Conservation (phyloP, 306 rosid species). For the Sechiopsis laciniata region DNA sequence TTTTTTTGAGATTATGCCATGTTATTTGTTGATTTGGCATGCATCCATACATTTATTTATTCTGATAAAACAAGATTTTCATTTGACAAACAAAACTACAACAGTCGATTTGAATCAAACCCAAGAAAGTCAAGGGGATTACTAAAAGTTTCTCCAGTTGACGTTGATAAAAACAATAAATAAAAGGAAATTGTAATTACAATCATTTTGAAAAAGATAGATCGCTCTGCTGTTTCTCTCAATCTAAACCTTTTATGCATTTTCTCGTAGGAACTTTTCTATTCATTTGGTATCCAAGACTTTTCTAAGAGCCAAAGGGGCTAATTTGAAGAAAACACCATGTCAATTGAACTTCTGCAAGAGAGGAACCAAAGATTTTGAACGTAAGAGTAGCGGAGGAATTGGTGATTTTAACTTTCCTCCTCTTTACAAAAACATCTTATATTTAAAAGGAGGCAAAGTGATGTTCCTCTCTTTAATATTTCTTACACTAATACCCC, state of each 20-base stretch:
- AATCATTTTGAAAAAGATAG: background rate
- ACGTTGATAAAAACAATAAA: background rate
- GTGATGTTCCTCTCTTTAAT: background rate
- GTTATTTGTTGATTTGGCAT: background rate
- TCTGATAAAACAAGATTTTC: background rate
- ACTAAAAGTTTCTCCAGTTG: background rate
- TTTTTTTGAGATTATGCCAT: too few species aligned
- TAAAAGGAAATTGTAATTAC: background rate
- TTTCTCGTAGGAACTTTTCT: background rate
- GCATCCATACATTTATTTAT: background rate
- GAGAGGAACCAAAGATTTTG: background rate
- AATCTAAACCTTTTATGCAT: background rate
- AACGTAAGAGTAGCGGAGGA: background rate
- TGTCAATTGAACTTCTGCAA: background rate
- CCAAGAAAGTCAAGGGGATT: background rate
- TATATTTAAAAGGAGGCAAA: background rate
- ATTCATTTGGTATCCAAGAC: background rate
- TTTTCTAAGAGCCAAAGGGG: background rate
- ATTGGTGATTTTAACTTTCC: background rate
- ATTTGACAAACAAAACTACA: background rate
- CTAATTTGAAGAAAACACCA: slow-evolving; percentile 8
- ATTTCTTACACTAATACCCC: background rate
- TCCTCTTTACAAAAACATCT: background rate
- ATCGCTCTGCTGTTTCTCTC: background rate
- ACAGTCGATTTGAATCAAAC: slow-evolving; percentile 4